phyloP scores from a whole-genome alignment of 768 basidiomycete genomes.

The Lactarius hengduanensis region DNA sequence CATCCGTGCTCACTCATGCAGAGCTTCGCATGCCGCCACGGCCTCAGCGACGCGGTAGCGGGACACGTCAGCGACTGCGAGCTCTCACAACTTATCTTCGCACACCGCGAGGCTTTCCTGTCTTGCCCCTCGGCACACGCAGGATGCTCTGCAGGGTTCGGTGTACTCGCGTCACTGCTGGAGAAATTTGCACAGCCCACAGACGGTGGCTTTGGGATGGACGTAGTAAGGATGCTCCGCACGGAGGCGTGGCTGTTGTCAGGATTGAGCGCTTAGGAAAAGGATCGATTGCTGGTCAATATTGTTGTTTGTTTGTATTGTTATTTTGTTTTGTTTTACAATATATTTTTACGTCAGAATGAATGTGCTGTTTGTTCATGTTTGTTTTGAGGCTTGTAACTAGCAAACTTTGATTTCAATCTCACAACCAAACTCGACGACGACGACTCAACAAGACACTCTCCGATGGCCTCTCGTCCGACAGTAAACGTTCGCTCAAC shows the following conservation, averaged over 20 bases:
- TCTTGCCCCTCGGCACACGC: constrained; percentile 18
- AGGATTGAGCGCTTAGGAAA: constrained; percentile 9
- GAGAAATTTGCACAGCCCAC: constrained; percentile 3
- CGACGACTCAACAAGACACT: constrained; percentile 8
- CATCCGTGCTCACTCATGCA: constrained; percentile 21
- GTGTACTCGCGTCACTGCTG: constrained; percentile 14
- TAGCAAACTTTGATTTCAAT: constrained; percentile 29
- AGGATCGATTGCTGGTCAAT: background rate
- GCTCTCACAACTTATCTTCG: constrained; percentile 22
- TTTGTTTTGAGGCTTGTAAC: constrained; percentile 27
- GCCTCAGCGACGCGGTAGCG: background rate
- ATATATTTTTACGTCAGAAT: background rate
- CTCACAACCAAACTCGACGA: background rate
- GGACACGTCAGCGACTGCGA: constrained; percentile 11
- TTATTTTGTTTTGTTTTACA: background rate
- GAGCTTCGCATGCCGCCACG: constrained; percentile 15
- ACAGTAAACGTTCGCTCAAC: constrained; percentile 81
- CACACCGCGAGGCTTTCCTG: constrained; percentile 24
- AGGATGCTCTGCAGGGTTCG: constrained; percentile 21
- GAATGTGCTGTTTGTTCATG: background rate
- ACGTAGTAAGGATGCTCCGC: constrained; percentile 20
- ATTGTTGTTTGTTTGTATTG: background rate
- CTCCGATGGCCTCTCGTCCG: constrained; percentile 84
- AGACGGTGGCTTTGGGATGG: constrained; percentile 12
- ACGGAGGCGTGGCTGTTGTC: constrained; percentile 24